A percentile compares a stretch with the other conserved stretches of the same genome.
phyloP scores from a whole-genome alignment of 768 basidiomycete genomes.

The Erythrobasidium yunnanense region DNA sequence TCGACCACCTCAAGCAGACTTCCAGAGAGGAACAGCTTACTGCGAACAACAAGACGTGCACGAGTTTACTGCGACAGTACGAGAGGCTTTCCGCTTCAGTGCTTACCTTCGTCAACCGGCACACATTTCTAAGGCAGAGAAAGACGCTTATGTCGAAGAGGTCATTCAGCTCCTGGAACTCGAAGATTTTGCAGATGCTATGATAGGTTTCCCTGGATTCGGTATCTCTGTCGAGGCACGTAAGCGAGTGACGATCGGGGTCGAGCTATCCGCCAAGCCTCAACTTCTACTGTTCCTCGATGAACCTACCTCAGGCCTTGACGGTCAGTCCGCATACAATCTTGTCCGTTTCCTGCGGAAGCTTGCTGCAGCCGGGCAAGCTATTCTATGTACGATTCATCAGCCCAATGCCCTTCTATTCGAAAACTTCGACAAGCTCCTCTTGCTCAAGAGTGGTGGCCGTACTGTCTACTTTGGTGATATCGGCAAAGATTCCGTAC shows the following conservation, averaged over 20 bases:
- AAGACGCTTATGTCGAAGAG: conserved; percentile 45
- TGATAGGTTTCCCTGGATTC: conserved; percentile 48
- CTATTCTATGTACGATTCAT: conserved; percentile 45
- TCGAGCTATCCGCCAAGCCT: conserved; percentile 64
- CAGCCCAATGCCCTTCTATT: conserved; percentile 58
- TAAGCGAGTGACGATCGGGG: conserved; percentile 51
- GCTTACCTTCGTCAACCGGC: conserved; percentile 38
- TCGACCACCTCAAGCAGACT: conserved; percentile 50
- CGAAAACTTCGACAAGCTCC: conserved; percentile 60
- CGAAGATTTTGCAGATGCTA: conserved; percentile 69
- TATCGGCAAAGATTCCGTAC: conserved; percentile 61
- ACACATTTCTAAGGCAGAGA: conserved; percentile 36
- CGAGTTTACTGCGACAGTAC: conserved; percentile 53
- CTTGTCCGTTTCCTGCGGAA: conserved; percentile 45
- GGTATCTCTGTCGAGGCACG: conserved; percentile 40
- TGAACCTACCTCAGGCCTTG: conserved; percentile 46
- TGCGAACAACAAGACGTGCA: conserved; percentile 77
- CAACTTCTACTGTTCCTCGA: conserved; percentile 47
- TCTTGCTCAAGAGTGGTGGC: conserved; percentile 59
- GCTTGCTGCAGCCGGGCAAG: conserved; percentile 44
- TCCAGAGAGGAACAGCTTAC: conserved; percentile 58
- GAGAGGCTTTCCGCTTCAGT: conserved; percentile 38
- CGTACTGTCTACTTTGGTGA: conserved; percentile 90
- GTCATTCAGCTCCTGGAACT: conserved; percentile 72
- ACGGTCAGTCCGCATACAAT: conserved; percentile 46